These are phyloP conservation scores for Lichtheimia hyalospora DNA, from an alignment of 371 early-diverging fungal species.

Conservation along the genomic window DNA sequence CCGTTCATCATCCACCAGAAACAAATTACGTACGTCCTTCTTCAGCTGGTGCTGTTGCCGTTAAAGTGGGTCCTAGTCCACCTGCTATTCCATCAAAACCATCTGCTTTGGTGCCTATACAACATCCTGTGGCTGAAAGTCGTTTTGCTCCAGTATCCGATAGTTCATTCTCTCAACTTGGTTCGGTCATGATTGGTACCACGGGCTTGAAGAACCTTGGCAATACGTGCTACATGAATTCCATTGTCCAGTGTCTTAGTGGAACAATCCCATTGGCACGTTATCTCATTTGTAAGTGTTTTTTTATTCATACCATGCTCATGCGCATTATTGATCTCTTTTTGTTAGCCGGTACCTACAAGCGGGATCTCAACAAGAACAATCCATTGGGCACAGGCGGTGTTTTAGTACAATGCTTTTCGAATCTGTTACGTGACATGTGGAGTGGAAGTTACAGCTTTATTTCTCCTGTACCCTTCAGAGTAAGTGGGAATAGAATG, in stretches of 20 bases:
- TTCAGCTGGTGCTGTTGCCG: conserved; percentile 7
- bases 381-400: conserved; percentile 88
- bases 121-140: conserved; percentile 6
- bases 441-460: conserved; percentile 64
- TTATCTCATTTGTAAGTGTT: conserved; percentile 67
- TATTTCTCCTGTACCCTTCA: conserved; percentile 58
- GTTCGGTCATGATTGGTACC: conserved; percentile 58
- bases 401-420: conserved; percentile 69
- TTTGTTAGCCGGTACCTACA: conserved; percentile 63
- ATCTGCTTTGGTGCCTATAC: conserved; percentile 2
- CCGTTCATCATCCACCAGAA: conserved; percentile 4
- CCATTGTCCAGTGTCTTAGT: conserved; percentile 91
- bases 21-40: conserved; percentile 1
- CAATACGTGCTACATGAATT: conserved; percentile 99
- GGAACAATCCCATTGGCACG: conserved; percentile 84
- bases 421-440: conserved; percentile 64
- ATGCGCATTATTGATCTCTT: not conserved
- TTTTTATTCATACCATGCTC: not conserved
- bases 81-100: conserved; percentile 18
- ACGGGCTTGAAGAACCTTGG: conserved; percentile 93
- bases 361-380: conserved; percentile 64
- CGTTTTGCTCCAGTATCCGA: conserved; percentile 23
- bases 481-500: conserved; percentile 18
- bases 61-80: not conserved
- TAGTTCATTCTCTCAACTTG: conserved; percentile 45